Conservation (phyloP, 2,329 filamentous ascomycete species). For the Fusarium decemcellulare region DNA sequence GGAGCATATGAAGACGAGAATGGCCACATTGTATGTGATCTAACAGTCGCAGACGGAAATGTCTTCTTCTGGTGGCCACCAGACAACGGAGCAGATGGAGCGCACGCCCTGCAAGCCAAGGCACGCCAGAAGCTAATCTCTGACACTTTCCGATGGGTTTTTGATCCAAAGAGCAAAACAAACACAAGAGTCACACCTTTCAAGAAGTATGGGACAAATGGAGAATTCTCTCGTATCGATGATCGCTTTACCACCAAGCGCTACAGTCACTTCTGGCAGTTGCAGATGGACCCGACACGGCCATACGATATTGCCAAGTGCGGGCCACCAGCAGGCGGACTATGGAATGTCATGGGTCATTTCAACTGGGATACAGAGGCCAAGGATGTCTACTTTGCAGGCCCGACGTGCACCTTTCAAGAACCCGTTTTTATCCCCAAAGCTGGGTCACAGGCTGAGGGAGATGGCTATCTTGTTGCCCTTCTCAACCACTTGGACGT, state of each 20-base stretch:
- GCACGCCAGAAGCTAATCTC: slow-evolving; percentile 13
- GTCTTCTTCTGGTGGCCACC: slow-evolving; percentile 33
- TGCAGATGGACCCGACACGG: slow-evolving; percentile 6
- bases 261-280: slow-evolving; percentile 26
- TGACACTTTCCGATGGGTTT: slow-evolving; percentile 16
- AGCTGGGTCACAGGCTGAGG: neutral
- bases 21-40: slow-evolving; percentile 21
- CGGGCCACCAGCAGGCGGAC: slow-evolving; percentile 14
- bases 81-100: neutral
- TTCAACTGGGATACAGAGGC: slow-evolving; percentile 15
- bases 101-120: slow-evolving; percentile 2
- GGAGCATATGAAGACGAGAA: slow-evolving; percentile 26
- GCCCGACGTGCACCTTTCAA: slow-evolving; percentile 9
- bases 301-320: slow-evolving; percentile 11
- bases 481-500: slow-evolving; percentile 26
- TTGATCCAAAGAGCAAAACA: slow-evolving; percentile 8
- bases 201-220: slow-evolving; percentile 13
- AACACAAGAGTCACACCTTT: slow-evolving; percentile 1
- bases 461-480: slow-evolving; percentile 4
- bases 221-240: slow-evolving; percentile 24
- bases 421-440: slow-evolving; percentile 21
- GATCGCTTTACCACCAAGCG: slow-evolving; percentile 16
- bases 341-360: slow-evolving; percentile 22
- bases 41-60: slow-evolving; percentile 24
- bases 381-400: slow-evolving; percentile 12